Evolutionary conservation across 805 yeast species (phyloP).

Genomic region (Teunomyces cretensis): DNA sequence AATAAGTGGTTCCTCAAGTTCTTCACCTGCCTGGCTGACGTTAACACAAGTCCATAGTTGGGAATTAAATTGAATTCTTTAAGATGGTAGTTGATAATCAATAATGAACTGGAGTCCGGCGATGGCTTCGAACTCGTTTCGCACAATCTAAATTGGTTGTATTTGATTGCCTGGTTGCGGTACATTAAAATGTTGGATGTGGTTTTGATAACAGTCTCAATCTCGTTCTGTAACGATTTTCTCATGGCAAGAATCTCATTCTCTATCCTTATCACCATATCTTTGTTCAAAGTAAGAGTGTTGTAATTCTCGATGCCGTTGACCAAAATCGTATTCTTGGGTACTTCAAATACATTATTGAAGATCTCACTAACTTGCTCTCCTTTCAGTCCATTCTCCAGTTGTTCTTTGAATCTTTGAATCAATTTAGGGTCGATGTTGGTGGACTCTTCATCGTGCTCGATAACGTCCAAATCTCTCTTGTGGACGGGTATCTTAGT

Average conservation of each 20-base stretch:
- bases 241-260: conserved; percentile 30
- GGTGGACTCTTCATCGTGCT: conserved; percentile 15
- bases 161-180: conserved; percentile 24
- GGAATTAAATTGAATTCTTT: conserved; percentile 37
- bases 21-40: conserved; percentile 20
- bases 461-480: conserved; percentile 36
- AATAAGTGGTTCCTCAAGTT: conserved; percentile 31
- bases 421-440: conserved; percentile 19
- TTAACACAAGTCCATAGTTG: conserved; percentile 27
- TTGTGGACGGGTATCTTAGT: conserved; percentile 31
- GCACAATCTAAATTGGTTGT: conserved; percentile 32
- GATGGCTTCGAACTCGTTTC: conserved; percentile 15
- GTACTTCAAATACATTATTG: conserved; percentile 21
- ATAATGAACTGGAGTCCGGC: conserved; percentile 7
- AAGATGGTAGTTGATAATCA: conserved; percentile 20
- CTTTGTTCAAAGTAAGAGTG: conserved; percentile 17
- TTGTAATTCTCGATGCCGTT: conserved; percentile 31
- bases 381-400: not conserved
- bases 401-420: conserved; percentile 1
- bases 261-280: conserved; percentile 20
- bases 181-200: conserved; percentile 20
- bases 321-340: conserved; percentile 25
- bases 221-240: conserved; percentile 29
- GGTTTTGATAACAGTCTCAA: conserved; percentile 24
- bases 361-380: conserved; percentile 14